Base-by-base conservation (phyloP, 345 rosid species). In the Ceriops zippeliana region DNA sequence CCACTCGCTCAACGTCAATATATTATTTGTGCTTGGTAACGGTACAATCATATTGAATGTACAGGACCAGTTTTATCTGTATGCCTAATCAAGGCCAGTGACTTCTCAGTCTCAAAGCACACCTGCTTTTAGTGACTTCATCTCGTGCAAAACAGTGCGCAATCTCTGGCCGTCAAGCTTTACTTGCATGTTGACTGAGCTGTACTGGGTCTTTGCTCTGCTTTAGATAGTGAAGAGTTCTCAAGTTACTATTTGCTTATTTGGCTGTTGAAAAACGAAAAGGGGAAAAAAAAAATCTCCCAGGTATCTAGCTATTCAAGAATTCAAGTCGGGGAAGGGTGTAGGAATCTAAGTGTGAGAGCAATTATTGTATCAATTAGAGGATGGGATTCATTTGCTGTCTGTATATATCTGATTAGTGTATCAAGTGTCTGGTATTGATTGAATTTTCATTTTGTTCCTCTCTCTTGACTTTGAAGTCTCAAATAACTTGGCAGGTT, bases 401-500 rank as follows among this genome's bases (percentile, higher is more conserved):
- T 10, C 4, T 56, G 76, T 78, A 68, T 24, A 82, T 67, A 61
- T 65, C 30, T 58, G 3, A 11, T 52, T 28, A 30, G 73, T 75
- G 52, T 63, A 54, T 54, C 63, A 47, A 56, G 49, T n/a, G 58
- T 20, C 31, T 24, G 60, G 31, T 49, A 22, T 51, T 22, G 60
- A 59, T 67, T 37, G 42, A 51, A 30, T 52, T 53, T 66, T 32
- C 42, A 22, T 28, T 31, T 73, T 52, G n/a, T 5, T 52, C 17
- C 19, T 38, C 13, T 2, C 17, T 15, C 24, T 9, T 52, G 24
- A 5, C 26, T 5, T 38, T 38, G 47, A 38, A 11, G 15, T 38
- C 47, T 38, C 42, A 35, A 35, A 35, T 35, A 28, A 31, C 34
- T 31, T 5, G 34, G 6, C 6, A 5, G 6, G 6, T 5, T 5